Evolutionary conservation across 495 filamentous ascomycete species (phyloP).

Genomic region (Umbilicaria muhlenbergii): DNA sequence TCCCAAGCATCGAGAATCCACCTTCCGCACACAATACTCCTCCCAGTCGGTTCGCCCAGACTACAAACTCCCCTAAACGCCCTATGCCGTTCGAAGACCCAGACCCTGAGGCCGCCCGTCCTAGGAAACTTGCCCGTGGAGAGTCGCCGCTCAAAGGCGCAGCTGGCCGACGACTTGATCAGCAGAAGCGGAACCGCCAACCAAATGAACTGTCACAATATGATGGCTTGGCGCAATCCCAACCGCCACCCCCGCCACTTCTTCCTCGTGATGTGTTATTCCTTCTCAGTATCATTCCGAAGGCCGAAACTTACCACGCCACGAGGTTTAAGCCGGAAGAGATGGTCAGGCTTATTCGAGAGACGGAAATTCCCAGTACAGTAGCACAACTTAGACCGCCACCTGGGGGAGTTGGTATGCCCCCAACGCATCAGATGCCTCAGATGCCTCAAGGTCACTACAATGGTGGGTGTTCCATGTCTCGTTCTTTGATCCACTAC

Average conservation of each 20-base stretch:
- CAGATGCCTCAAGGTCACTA: constrained; percentile 11
- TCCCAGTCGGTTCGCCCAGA: constrained; percentile 30
- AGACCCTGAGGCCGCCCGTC: constrained; percentile 49
- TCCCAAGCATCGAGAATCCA: constrained; percentile 31
- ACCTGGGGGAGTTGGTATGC: constrained; percentile 11
- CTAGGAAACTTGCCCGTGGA: constrained; percentile 66
- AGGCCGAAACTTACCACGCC: constrained; percentile 52
- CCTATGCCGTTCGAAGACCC: constrained; percentile 52
- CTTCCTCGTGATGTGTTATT: constrained; percentile 71
- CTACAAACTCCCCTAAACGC: constrained; percentile 63
- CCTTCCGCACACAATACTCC: constrained; percentile 40
- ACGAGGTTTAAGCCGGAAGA: constrained; percentile 50
- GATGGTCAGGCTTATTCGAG: constrained; percentile 58
- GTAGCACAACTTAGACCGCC: constrained; percentile 14
- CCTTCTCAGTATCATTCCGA: constrained; percentile 68
- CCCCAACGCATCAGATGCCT: constrained; percentile 4
- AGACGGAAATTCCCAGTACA: constrained; percentile 45
- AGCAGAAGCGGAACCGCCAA: constrained; percentile 31
- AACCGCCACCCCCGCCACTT: constrained; percentile 23
- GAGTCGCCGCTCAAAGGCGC: constrained; percentile 73
- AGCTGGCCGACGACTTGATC: constrained; percentile 66
- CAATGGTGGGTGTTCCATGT: constrained; percentile 3
- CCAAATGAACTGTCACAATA: constrained; percentile 14
- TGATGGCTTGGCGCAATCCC: constrained; percentile 14
- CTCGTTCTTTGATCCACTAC: not conserved